A percentile compares a stretch with the other conserved stretches of the same genome.
These are phyloP conservation scores for Trypethelium eluteriae DNA, from an alignment of 495 filamentous ascomycete genomes.

Conservation along the genomic window DNA sequence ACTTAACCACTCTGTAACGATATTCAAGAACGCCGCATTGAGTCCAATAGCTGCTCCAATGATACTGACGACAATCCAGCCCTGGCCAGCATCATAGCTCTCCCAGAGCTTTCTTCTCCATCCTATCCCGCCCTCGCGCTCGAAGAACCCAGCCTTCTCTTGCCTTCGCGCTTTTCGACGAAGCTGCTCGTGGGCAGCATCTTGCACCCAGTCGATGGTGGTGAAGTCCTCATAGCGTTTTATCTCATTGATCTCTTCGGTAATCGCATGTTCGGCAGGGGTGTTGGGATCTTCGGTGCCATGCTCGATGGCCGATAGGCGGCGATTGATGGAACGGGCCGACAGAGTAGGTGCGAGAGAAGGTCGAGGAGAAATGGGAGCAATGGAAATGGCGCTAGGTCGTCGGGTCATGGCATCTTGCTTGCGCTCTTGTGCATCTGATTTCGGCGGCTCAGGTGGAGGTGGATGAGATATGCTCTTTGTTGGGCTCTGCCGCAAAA, in stretches of 20 bases:
- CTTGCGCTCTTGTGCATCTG: background rate
- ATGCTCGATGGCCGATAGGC: constrained; percentile 63
- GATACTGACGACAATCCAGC: constrained; percentile 94
- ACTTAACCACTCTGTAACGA: constrained; percentile 92
- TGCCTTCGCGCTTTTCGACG: constrained; percentile 67
- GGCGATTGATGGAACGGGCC: constrained; percentile 51
- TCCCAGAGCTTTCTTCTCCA: constrained; percentile 80
- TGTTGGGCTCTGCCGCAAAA: background rate
- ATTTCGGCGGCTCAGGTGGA: constrained; percentile 7
- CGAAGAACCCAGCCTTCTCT: constrained; percentile 67
- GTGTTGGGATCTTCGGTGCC: constrained; percentile 44
- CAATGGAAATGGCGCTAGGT: constrained; percentile 29
- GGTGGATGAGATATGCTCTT: background rate
- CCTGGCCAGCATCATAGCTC: constrained; percentile 92
- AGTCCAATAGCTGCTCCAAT: constrained; percentile 88
- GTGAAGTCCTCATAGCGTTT: constrained; percentile 98
- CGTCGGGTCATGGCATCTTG: constrained; percentile 38
- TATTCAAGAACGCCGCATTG: constrained; percentile 90
- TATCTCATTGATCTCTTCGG: constrained; percentile 94
- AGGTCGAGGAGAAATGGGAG: constrained; percentile 19
- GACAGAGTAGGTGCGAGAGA: constrained; percentile 36
- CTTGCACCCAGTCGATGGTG: constrained; percentile 98
- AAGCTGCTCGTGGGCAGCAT: constrained; percentile 84
- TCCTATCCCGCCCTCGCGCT: constrained; percentile 59
- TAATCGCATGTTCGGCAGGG: constrained; percentile 48